These are phyloP conservation scores for Chlamydomonas schloesseri DNA, from an alignment of 139 green algal species.

Conservation along the genomic window DNA sequence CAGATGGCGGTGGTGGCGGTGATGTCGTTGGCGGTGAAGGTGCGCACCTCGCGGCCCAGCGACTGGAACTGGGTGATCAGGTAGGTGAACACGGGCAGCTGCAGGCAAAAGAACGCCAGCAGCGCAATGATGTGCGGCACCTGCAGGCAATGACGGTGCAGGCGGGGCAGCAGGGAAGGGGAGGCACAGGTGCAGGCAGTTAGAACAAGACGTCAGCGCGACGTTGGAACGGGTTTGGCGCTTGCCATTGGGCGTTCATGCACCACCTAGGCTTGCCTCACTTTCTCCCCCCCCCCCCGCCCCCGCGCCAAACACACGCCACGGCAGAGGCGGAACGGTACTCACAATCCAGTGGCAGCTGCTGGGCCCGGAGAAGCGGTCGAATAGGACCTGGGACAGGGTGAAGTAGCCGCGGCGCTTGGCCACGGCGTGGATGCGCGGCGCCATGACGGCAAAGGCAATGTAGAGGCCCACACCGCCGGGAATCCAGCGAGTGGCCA, in stretches of 20 bases:
- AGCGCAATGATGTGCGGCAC: slow-evolving; percentile 49
- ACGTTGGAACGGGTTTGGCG: no score
- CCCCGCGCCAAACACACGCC: no score
- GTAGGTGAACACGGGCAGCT: slow-evolving; percentile 69
- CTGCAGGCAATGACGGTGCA: slow-evolving; percentile 27
- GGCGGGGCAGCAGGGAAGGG: not conserved
- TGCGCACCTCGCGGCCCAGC: slow-evolving; percentile 54
- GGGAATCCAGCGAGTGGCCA: slow-evolving; percentile 61
- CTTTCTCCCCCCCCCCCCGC: no score
- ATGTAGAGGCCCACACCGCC: slow-evolving; percentile 60
- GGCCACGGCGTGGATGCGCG: slow-evolving; percentile 58
- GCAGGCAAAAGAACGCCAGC: slow-evolving; percentile 56
- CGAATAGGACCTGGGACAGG: slow-evolving; percentile 53
- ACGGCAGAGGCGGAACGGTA: no score
- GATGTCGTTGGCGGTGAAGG: slow-evolving; percentile 56
- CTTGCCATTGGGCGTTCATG: no score
- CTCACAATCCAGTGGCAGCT: no score
- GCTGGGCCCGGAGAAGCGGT: slow-evolving; percentile 49
- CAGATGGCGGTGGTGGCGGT: slow-evolving; percentile 49
- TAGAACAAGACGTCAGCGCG: no score
- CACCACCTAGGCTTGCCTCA: no score
- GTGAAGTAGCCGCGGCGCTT: slow-evolving; percentile 66
- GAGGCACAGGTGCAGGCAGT: no score
- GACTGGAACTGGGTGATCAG: slow-evolving; percentile 69
- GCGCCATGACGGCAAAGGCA: slow-evolving; percentile 55